These are phyloP conservation scores for Selenicereus undatus DNA, from an alignment of 148 eudicot genomes.

Conservation along the genomic window DNA sequence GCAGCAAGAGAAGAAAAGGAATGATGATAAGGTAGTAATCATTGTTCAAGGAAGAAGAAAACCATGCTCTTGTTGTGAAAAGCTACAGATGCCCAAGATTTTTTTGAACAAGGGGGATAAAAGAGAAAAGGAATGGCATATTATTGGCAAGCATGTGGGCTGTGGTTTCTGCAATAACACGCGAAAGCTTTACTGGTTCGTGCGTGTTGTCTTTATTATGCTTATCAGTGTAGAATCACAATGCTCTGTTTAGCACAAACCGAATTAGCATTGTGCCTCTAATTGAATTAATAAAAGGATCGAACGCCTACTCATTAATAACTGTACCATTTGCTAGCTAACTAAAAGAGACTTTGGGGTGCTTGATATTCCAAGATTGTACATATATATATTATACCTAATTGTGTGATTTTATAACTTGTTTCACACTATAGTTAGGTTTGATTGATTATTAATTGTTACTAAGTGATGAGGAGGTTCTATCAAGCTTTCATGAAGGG, in stretches of 20 bases:
- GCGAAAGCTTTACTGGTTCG: constrained; percentile 1
- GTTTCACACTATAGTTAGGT: not conserved
- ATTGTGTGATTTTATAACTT: constrained; percentile 1
- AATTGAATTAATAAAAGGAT: not conserved
- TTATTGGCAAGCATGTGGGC: not conserved
- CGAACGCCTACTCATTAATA: not conserved
- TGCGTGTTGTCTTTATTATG: not conserved
- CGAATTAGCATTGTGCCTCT: not conserved
- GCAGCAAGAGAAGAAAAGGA: not conserved
- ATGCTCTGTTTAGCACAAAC: not conserved
- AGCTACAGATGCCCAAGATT: constrained; percentile 3
- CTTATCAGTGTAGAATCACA: not conserved
- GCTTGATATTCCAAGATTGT: not conserved
- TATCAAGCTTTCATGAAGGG: not conserved
- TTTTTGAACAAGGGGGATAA: not conserved
- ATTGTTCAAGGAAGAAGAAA: not conserved
- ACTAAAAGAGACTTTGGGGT: not conserved
- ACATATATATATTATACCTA: not conserved
- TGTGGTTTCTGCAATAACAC: not conserved
- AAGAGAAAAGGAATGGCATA: constrained; percentile 3
- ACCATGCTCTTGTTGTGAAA: not conserved
- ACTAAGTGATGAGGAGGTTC: not conserved
- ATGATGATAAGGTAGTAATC: not conserved
- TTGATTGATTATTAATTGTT: not conserved
- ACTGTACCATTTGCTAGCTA: not conserved